These are phyloP conservation scores for Rhodotorula sp. DNA, from an alignment of 1,284 basidiomycete species.

Conservation along the genomic window DNA sequence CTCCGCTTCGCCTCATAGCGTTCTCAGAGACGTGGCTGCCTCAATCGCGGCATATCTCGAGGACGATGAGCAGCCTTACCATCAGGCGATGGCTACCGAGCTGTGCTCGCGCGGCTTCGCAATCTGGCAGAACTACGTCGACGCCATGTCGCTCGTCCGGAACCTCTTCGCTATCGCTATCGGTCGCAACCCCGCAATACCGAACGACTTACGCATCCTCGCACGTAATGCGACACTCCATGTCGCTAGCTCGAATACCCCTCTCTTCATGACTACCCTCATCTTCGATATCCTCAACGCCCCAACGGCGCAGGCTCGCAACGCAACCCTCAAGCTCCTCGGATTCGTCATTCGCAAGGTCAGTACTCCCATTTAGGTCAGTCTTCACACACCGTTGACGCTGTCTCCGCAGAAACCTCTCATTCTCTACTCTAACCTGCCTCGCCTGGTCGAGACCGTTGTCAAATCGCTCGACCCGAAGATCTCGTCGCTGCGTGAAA, in stretches of 20 bases:
- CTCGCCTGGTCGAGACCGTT: conserved; percentile 87
- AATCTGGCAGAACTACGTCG: conserved; percentile 90
- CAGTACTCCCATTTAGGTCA: background rate
- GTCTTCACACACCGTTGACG: too few species aligned
- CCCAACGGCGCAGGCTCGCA: conserved; percentile 72
- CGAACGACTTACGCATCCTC: conserved; percentile 49
- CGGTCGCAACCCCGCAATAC: conserved; percentile 66
- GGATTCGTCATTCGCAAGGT: conserved; percentile 91
- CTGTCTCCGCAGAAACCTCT: conserved; percentile 80
- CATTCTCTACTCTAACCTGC: conserved; percentile 80
- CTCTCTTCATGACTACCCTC: conserved; percentile 92
- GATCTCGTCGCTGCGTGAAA: conserved; percentile 74
- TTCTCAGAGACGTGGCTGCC: conserved; percentile 76
- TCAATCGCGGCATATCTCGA: conserved; percentile 76
- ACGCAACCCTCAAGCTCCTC: conserved; percentile 86
- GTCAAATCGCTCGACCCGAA: conserved; percentile 96
- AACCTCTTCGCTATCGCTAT: conserved; percentile 80
- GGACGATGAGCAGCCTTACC: conserved; percentile 61
- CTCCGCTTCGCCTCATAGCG: conserved; percentile 54
- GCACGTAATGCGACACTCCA: conserved; percentile 68
- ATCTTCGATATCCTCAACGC: conserved; percentile 80
- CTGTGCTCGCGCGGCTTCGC: conserved; percentile 84
- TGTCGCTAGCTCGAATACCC: conserved; percentile 78
- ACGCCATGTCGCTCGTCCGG: conserved; percentile 84
- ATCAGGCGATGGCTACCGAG: conserved; percentile 78